Conservation (phyloP, 345 rosid species). For the Turritis glabra region DNA sequence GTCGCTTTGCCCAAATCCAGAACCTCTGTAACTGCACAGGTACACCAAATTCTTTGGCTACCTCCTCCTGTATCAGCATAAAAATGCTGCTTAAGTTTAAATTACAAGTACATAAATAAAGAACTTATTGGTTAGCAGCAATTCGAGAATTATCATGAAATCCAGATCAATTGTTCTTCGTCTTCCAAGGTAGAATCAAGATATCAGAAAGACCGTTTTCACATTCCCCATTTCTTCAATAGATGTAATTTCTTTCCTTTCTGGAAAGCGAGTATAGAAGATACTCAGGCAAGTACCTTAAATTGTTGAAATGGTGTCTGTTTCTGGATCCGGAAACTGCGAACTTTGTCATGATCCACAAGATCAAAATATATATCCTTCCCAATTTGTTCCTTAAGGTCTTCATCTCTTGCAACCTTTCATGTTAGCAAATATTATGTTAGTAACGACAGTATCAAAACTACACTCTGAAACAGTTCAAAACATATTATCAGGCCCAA, state of each 20-base stretch:
- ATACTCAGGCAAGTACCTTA: constrained; percentile 57
- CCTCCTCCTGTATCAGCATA: constrained; percentile 68
- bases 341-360: constrained; percentile 94
- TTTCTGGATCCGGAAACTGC: constrained; percentile 85
- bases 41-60: constrained; percentile 87
- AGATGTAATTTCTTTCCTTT: not conserved
- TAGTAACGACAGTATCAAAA: constrained; percentile 21
- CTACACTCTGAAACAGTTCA: constrained; percentile 3
- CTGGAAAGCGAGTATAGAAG: not conserved
- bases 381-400: constrained; percentile 85
- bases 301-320: constrained; percentile 71
- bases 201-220: not conserved
- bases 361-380: constrained; percentile 92
- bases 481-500: not conserved
- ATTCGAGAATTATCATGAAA: not conserved
- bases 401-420: constrained; percentile 92
- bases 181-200: constrained; percentile 8
- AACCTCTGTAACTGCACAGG: constrained; percentile 86
- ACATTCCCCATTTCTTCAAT: constrained; percentile 7
- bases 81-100: constrained; percentile 1
- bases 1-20: constrained; percentile 98
- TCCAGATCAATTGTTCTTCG: not conserved
- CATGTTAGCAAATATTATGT: constrained; percentile 9
- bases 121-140: not conserved
- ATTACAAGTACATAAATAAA: not conserved